These are phyloP conservation scores for Syzygium syzygioides DNA, from an alignment of 441 rosid genomes.

Conservation along the genomic window DNA sequence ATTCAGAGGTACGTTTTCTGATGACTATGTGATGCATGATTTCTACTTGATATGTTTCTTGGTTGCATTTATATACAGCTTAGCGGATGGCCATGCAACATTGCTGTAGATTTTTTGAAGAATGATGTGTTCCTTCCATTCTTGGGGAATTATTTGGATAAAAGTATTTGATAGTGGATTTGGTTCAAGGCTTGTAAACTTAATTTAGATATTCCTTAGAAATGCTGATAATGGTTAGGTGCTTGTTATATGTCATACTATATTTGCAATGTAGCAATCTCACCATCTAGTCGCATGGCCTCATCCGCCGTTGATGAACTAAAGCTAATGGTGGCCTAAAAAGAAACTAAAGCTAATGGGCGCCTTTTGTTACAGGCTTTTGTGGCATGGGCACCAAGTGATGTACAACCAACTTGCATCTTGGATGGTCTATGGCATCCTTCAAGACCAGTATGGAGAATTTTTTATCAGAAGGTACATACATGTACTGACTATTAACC, in stretches of 20 bases:
- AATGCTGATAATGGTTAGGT: background rate
- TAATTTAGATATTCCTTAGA: background rate
- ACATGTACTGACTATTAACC: background rate
- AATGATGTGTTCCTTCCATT: background rate
- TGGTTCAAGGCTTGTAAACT: background rate
- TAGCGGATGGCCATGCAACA: background rate
- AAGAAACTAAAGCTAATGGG: conserved; percentile 2
- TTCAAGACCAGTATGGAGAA: conserved; percentile 91
- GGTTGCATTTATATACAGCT: background rate
- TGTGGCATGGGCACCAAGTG: conserved; percentile 97
- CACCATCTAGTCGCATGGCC: background rate
- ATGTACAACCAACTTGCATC: conserved; percentile 92
- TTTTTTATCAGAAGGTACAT: conserved; percentile 77
- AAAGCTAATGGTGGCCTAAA: background rate
- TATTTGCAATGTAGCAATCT: background rate
- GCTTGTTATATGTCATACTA: background rate
- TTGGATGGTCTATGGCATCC: conserved; percentile 97
- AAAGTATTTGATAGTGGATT: background rate
- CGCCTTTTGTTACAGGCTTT: conserved; percentile 54
- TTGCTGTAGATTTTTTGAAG: background rate
- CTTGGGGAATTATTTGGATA: background rate
- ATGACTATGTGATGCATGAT: background rate
- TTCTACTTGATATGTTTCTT: background rate
- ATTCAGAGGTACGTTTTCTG: conserved; percentile 66
- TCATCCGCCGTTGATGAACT: background rate